phyloP scores from a whole-genome alignment of 2,329 filamentous ascomycete genomes.

The Celoporthe dispersa region DNA sequence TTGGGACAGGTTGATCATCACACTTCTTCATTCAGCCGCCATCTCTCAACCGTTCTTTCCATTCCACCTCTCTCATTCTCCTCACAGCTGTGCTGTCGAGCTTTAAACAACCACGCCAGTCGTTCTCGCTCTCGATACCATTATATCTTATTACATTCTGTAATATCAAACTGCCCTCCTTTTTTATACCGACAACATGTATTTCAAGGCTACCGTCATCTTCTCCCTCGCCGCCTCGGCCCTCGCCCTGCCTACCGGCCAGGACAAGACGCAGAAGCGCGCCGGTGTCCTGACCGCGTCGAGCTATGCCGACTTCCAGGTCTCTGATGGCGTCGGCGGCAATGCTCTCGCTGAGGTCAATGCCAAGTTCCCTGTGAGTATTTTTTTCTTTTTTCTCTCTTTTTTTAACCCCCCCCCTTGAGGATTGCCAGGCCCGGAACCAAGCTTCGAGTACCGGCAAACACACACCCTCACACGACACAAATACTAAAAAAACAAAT shows the following conservation, averaged over 20 bases:
- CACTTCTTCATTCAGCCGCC: constrained; percentile 9
- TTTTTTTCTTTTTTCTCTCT: no score
- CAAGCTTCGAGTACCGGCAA: neutral
- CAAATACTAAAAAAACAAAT: neutral
- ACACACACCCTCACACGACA: neutral
- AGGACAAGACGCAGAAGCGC: constrained; percentile 34
- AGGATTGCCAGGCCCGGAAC: neutral
- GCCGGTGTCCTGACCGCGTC: constrained; percentile 38
- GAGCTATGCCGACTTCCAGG: constrained; percentile 48
- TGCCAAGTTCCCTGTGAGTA: constrained; percentile 56
- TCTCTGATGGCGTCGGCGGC: constrained; percentile 56
- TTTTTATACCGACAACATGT: constrained; percentile 39
- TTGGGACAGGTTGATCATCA: neutral
- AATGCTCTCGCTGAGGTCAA: constrained; percentile 58
- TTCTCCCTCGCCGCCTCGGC: constrained; percentile 43
- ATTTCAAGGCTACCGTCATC: constrained; percentile 44
- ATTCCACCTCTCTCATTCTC: constrained; percentile 6
- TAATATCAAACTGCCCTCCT: neutral
- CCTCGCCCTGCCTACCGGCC: constrained; percentile 38
- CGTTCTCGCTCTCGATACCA: constrained; percentile 13
- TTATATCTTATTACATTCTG: constrained; percentile 11
- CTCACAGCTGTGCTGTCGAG: constrained; percentile 28
- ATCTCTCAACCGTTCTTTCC: constrained; percentile 14
- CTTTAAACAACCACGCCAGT: constrained; percentile 25
- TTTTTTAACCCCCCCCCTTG: no score